A percentile compares a stretch with the other conserved stretches of the same genome.
Conservation (phyloP, 2,329 filamentous ascomycete species). For the Dactylellina cionopaga region DNA sequence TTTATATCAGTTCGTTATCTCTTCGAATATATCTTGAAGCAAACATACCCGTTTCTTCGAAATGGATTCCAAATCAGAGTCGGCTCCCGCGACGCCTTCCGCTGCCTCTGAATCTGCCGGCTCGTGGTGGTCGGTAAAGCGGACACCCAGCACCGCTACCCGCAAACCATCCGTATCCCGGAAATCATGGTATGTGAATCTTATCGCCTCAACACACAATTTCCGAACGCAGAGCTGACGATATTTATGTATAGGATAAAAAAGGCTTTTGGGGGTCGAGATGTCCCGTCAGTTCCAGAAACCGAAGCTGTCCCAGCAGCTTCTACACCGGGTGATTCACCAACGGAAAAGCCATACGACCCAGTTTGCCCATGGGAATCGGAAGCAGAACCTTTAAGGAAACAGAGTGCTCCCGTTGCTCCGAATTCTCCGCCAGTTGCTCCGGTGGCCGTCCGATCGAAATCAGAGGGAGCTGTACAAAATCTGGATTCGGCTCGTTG, state of each 20-base stretch:
- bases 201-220: neutral
- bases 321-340: neutral
- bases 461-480: neutral
- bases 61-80: constrained; percentile 23
- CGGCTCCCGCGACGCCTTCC: constrained; percentile 30
- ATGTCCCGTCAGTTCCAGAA: neutral
- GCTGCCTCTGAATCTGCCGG: constrained; percentile 17
- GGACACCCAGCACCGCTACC: constrained; percentile 26
- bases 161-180: constrained; percentile 24
- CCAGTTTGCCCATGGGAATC: constrained; percentile 17
- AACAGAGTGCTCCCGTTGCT: constrained; percentile 14
- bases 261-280: constrained; percentile 39
- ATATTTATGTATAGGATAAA: constrained; percentile 25
- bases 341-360: constrained; percentile 3
- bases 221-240: neutral
- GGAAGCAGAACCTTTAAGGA: neutral
- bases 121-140: constrained; percentile 40
- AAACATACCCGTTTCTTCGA: constrained; percentile 4
- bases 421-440: neutral
- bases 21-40: neutral
- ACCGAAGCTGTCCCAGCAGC: neutral
- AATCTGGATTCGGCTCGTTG: neutral
- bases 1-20: neutral
- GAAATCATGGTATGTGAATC: constrained; percentile 42
- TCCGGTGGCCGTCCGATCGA: neutral